These are phyloP conservation scores for Friedmanniomyces simplex DNA, from an alignment of 495 filamentous ascomycete genomes.

Conservation along the genomic window DNA sequence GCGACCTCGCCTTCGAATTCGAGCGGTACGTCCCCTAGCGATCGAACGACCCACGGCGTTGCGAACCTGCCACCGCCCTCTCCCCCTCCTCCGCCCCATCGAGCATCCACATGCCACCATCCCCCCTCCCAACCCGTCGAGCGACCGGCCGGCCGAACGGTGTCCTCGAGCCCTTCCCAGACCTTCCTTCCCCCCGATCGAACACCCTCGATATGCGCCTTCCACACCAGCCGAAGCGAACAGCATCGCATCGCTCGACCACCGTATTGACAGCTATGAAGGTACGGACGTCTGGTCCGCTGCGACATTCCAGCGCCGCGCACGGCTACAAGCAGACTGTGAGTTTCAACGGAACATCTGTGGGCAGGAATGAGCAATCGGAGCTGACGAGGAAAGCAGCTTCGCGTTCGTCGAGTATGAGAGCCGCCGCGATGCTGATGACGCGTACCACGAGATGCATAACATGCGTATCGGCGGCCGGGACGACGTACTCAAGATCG, in stretches of 20 bases:
- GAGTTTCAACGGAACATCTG: slow-evolving; percentile 37
- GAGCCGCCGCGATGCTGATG: slow-evolving; percentile 95
- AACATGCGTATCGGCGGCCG: slow-evolving; percentile 97
- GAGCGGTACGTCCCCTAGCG: slow-evolving; percentile 75
- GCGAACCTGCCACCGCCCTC: background rate
- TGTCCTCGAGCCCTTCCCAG: background rate
- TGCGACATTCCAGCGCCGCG: slow-evolving; percentile 97
- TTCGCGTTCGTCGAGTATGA: slow-evolving; percentile 99
- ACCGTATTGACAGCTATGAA: slow-evolving; percentile 34
- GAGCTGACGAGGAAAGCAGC: slow-evolving; percentile 40
- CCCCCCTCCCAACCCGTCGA: background rate
- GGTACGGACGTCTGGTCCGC: slow-evolving; percentile 95
- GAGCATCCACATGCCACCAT: background rate
- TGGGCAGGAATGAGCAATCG: slow-evolving; percentile 16
- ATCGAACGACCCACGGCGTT: slow-evolving; percentile 6
- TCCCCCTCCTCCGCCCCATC: background rate
- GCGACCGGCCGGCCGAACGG: slow-evolving; percentile 4
- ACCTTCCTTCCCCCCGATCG: background rate
- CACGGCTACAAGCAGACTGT: slow-evolving; percentile 87
- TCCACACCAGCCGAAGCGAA: background rate
- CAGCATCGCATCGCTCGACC: background rate
- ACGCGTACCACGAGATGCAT: slow-evolving; percentile 99
- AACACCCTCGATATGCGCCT: background rate
- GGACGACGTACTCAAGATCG: slow-evolving; percentile 94
- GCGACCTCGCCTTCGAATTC: slow-evolving; percentile 99